Conservation (phyloP, 1,284 basidiomycete genomes). For the Mycena sp. region DNA sequence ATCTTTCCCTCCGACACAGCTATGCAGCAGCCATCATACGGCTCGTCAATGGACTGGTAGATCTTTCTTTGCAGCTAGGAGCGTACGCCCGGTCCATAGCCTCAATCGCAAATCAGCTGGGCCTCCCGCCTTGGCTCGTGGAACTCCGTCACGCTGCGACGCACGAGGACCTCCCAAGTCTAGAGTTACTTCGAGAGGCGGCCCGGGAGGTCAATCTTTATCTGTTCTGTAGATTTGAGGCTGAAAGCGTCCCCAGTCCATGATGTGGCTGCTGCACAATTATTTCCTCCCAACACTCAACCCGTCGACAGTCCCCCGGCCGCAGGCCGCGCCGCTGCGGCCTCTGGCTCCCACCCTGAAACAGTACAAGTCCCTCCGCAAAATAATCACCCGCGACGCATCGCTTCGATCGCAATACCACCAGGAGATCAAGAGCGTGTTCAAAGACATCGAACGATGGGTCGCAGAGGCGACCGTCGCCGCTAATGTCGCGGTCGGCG, state of each 20-base stretch:
- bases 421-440: slow-evolving; percentile 55
- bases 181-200: slow-evolving; percentile 83
- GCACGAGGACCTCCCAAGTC: slow-evolving; percentile 93
- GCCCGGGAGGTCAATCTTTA: slow-evolving; percentile 66
- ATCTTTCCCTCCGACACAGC: slow-evolving; percentile 65
- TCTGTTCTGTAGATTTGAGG: not conserved
- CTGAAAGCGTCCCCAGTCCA: slow-evolving; percentile 56
- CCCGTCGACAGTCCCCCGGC: slow-evolving; percentile 51
- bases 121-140: slow-evolving; percentile 91
- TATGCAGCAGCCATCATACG: slow-evolving; percentile 86
- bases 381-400: slow-evolving; percentile 66
- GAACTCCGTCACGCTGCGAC: slow-evolving; percentile 95
- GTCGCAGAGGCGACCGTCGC: slow-evolving; percentile 75
- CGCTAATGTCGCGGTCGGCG: slow-evolving; percentile 55
- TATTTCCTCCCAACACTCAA: slow-evolving; percentile 83
- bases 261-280: slow-evolving; percentile 83
- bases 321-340: slow-evolving; percentile 49
- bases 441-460: slow-evolving; percentile 76
- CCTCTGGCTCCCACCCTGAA: slow-evolving; percentile 69
- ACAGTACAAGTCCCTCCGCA: slow-evolving; percentile 74
- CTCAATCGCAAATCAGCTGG: slow-evolving; percentile 87
- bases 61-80: slow-evolving; percentile 90
- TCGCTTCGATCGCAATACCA: slow-evolving; percentile 65
- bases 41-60: slow-evolving; percentile 95
- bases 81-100: slow-evolving; percentile 91